A percentile compares a stretch with the other conserved stretches of the same genome.
These are phyloP conservation scores for Poteriospumella lacustris DNA, from an alignment of 108 stramenopile genomes.

Conservation along the genomic window DNA sequence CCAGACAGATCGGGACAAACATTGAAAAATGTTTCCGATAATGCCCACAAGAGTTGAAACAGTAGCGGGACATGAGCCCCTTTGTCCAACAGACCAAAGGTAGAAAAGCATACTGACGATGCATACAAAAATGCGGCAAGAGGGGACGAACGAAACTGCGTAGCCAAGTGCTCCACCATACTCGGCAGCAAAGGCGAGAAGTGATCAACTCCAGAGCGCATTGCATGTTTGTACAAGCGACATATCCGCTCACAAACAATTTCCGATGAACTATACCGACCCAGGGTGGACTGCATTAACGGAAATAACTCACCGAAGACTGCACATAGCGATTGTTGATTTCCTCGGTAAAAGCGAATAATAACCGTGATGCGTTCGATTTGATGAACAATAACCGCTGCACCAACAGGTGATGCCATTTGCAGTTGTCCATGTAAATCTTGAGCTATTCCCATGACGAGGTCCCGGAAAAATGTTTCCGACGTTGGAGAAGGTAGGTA, in stretches of 20 bases:
- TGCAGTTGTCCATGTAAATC: too few species aligned
- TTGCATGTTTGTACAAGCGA: conserved; percentile 10
- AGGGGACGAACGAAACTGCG: neutral
- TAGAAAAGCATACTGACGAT: neutral
- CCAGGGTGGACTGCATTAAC: too few species aligned
- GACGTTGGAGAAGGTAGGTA: too few species aligned
- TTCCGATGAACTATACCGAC: too few species aligned
- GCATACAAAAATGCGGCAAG: conserved; percentile 13
- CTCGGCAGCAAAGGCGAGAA: neutral
- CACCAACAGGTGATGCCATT: too few species aligned
- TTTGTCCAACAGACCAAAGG: neutral
- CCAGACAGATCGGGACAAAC: neutral
- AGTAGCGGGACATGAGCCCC: neutral
- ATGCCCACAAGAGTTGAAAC: neutral
- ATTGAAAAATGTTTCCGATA: conserved; percentile 13
- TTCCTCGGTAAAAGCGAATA: too few species aligned
- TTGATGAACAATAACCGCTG: too few species aligned
- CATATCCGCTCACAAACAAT: conserved; percentile 6
- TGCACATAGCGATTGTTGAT: too few species aligned
- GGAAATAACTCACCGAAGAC: too few species aligned
- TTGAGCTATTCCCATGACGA: neutral
- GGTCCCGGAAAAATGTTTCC: neutral
- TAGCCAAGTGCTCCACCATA: neutral
- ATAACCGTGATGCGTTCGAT: too few species aligned
- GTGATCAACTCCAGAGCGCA: neutral